A percentile compares a stretch with the other conserved stretches of the same genome.
These are phyloP conservation scores for Grosmannia huntii DNA, from an alignment of 2,329 filamentous ascomycete genomes.

Conservation along the genomic window DNA sequence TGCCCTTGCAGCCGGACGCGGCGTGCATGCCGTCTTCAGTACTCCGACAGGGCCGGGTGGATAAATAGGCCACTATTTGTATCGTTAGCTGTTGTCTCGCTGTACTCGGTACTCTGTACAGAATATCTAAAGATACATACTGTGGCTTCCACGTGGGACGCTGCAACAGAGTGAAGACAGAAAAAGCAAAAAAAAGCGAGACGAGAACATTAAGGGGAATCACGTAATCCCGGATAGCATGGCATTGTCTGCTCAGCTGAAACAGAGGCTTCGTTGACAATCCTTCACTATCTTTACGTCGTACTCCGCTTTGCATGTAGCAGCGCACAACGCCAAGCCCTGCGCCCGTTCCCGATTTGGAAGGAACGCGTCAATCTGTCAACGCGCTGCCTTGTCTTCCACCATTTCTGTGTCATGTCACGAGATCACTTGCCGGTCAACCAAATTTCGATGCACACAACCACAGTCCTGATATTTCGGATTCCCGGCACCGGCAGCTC, in stretches of 20 bases:
- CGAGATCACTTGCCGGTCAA: neutral
- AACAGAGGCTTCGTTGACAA: neutral
- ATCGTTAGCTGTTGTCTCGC: too few species aligned
- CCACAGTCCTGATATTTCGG: neutral
- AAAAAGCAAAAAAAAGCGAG: neutral
- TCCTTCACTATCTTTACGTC: neutral
- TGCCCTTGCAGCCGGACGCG: too few species aligned
- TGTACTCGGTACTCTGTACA: too few species aligned
- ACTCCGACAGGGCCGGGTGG: too few species aligned
- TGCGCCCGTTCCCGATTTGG: neutral
- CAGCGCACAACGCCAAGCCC: neutral
- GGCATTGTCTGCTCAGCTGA: neutral
- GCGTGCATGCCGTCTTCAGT: neutral
- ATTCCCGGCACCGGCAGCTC: too few species aligned
- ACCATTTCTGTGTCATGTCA: neutral
- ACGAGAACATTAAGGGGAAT: neutral
- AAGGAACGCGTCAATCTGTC: neutral
- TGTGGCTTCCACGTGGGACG: too few species aligned
- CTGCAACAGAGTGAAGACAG: too few species aligned
- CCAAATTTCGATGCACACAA: neutral
- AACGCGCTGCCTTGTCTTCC: neutral
- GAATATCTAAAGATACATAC: too few species aligned
- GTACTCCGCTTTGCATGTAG: neutral
- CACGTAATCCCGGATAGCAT: neutral
- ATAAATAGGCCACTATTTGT: too few species aligned